Evolutionary conservation across 768 basidiomycete genomes (phyloP).

Genomic region (Sutorius australiensis): DNA sequence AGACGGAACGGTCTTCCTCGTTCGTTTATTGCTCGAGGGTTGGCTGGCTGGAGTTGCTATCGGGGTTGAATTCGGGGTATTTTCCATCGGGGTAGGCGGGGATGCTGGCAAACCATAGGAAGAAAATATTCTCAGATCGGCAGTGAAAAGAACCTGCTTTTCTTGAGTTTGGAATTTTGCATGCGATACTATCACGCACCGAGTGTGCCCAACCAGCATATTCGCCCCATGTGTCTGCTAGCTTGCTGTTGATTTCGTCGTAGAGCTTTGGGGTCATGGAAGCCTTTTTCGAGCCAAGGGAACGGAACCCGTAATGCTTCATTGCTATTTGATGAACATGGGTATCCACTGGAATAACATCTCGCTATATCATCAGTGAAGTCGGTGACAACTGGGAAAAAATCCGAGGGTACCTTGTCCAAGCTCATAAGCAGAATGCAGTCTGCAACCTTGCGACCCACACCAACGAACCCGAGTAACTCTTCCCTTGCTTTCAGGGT

Average conservation of each 20-base stretch:
- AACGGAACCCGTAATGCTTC: constrained; percentile 70
- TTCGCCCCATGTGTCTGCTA: constrained; percentile 70
- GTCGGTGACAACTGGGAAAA: constrained; percentile 9
- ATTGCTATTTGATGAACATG: constrained; percentile 89
- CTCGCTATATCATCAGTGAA: constrained; percentile 44
- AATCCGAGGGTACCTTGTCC: constrained; percentile 61
- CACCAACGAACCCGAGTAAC: constrained; percentile 80
- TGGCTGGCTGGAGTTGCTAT: constrained; percentile 31
- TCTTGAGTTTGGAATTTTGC: background rate
- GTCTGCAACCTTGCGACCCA: constrained; percentile 96
- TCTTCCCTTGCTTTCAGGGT: constrained; percentile 66
- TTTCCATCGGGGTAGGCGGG: constrained; percentile 7
- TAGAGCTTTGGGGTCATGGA: constrained; percentile 77
- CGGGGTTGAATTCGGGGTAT: constrained; percentile 20
- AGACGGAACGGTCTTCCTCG: constrained; percentile 8
- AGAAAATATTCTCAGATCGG: constrained; percentile 68
- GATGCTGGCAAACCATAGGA: constrained; percentile 46
- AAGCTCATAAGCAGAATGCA: constrained; percentile 91
- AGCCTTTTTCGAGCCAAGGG: constrained; percentile 41
- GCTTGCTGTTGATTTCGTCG: constrained; percentile 59
- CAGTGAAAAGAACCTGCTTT: constrained; percentile 65
- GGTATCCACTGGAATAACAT: constrained; percentile 92
- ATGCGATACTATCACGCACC: constrained; percentile 37
- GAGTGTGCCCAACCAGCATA: constrained; percentile 92
- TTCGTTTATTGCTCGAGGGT: constrained; percentile 35